Evolutionary conservation across 2,329 filamentous ascomycete genomes (phyloP), one percentile per base, ranked within the genome.

Genomic region (Monilinia aucupariae): DNA sequence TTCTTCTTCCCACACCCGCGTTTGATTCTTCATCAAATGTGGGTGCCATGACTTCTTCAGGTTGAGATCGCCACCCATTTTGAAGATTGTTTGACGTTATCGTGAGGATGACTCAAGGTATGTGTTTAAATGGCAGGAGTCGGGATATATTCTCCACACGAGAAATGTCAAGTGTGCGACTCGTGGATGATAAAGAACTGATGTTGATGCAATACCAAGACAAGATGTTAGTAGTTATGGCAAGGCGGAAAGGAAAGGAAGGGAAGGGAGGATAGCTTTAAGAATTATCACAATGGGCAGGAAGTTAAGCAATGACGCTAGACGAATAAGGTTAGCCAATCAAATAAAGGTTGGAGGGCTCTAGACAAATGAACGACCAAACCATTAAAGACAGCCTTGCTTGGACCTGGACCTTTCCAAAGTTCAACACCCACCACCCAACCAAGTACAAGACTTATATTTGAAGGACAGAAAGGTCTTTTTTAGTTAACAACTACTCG

Each of bases 1-100:
- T 74, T 97, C 92, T 76, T 96, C 90, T 66, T 93, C 86, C 86
- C 90, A 96, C 69, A 97, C 92, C 75, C 85, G 85, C 76, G 86
- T 85, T 80, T 96, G 94, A 76, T 99, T 99, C 79, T 88, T 90
- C 78, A 92, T 86, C 68, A 97, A 83, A 71, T 87, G 86, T 65
- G 94, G 93, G 78, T 99, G 93, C 86, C 93, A 99, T 81, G 90
- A 90, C 78, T 92, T 91, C 78, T 97, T 97, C 71, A 96, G 78
- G 74, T 97, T 97, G 73, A 99, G 85, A 82, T 97, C 92, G 74
- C 92, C 92, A 79, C 92, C 92, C 89, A 96, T 96, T 68, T 78
- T 89, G 78, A 71, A 75, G 73, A 71, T 68, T 64, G 70, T 53
- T 47, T 49, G 15, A 13, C 48, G 43, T 53, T 64, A 51, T 34